phyloP scores from a whole-genome alignment of 768 basidiomycete genomes.

The Podaxis mareebaensis region DNA sequence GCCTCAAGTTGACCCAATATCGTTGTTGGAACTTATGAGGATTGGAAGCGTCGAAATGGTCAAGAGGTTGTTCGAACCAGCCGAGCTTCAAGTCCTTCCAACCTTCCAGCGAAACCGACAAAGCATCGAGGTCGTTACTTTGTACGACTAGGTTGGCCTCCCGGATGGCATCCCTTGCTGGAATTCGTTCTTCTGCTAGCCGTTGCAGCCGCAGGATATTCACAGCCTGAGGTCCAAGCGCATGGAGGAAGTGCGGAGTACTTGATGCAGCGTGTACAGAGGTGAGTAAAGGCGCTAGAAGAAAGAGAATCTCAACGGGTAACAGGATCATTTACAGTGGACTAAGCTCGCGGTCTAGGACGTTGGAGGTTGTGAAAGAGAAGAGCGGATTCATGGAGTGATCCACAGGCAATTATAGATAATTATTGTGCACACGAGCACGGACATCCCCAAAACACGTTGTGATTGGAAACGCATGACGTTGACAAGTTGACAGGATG shows the following conservation, averaged over 20 bases:
- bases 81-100: neutral
- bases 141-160: neutral
- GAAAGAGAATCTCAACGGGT: neutral
- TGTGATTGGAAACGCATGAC: too few species aligned
- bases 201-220: neutral
- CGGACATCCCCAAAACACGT: neutral
- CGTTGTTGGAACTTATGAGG: slow-evolving; percentile 77
- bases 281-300: neutral
- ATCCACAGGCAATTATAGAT: too few species aligned
- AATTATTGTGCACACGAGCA: neutral
- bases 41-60: slow-evolving; percentile 64
- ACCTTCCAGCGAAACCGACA: neutral
- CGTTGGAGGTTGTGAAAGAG: neutral
- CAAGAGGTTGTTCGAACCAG: slow-evolving; percentile 83
- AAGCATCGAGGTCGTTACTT: neutral
- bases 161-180: neutral
- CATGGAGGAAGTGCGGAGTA: neutral
- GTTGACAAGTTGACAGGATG: too few species aligned
- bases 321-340: neutral
- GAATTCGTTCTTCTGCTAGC: neutral
- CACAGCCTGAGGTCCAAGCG: neutral
- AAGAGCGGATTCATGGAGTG: neutral
- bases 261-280: neutral
- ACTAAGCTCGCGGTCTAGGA: neutral
- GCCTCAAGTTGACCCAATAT: slow-evolving; percentile 89